A percentile compares a stretch with the other conserved stretches of the same genome.
These are phyloP conservation scores for Curvularia hawaiiensis DNA, from an alignment of 2,329 filamentous ascomycete genomes.

Conservation along the genomic window DNA sequence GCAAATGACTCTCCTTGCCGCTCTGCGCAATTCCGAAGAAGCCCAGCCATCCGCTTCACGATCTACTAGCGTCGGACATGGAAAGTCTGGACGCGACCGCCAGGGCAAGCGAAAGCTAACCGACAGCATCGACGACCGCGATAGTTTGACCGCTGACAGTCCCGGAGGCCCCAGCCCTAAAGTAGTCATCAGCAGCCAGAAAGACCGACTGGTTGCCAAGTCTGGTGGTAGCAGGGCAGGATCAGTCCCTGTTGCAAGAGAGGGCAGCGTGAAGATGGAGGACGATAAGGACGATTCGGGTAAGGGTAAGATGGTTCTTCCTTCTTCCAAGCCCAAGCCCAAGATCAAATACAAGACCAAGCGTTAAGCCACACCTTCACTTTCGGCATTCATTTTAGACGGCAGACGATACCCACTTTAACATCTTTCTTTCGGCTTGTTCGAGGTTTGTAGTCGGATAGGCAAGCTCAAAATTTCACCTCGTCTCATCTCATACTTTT, in stretches of 20 bases:
- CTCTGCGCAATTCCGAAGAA: slow-evolving; percentile 55
- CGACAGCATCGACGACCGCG: slow-evolving; percentile 45
- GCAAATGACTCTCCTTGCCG: slow-evolving; percentile 53
- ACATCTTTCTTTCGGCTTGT: slow-evolving; percentile 21
- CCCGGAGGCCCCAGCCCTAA: slow-evolving; percentile 45
- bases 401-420: slow-evolving; percentile 28
- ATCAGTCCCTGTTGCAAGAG: slow-evolving; percentile 53
- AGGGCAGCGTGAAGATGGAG: slow-evolving; percentile 58
- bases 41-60: slow-evolving; percentile 42
- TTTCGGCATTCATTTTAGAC: slow-evolving; percentile 19
- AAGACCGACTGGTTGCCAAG: slow-evolving; percentile 48
- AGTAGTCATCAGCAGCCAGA: slow-evolving; percentile 37
- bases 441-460: slow-evolving; percentile 28
- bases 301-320: slow-evolving; percentile 51
- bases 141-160: slow-evolving; percentile 47
- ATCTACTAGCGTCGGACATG: slow-evolving; percentile 38
- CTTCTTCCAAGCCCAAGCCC: slow-evolving; percentile 29
- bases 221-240: slow-evolving; percentile 48
- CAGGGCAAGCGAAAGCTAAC: slow-evolving; percentile 46
- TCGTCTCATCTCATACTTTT: slow-evolving; percentile 21
- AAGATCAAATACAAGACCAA: slow-evolving; percentile 20
- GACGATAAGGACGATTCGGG: slow-evolving; percentile 53
- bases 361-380: slow-evolving; percentile 19
- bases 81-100: slow-evolving; percentile 45
- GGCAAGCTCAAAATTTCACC: slow-evolving; percentile 22